Base-by-base conservation (phyloP, 2,329 filamentous ascomycete species). In the Chlorencoelia australis region DNA sequence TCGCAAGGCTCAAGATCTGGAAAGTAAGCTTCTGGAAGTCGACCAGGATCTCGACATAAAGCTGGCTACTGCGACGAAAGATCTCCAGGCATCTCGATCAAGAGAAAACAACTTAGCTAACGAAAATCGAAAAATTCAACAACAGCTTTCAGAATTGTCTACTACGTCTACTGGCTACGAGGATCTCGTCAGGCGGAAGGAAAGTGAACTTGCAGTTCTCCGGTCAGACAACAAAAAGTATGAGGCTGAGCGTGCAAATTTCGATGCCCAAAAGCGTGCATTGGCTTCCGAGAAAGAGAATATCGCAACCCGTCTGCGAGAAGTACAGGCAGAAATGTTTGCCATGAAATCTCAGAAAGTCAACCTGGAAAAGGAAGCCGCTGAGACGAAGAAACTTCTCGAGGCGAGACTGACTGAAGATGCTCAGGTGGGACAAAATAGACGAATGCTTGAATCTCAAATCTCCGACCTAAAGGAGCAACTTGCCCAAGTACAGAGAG, bases 101-200 rank as follows among this genome's bases (percentile, higher is more conserved):
- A 79, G 85, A 46, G 78, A 94, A 50, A 77, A 80, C 35, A 79
- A 86, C 14, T 70, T 95, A 1, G 59, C 77, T 2, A 76, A 80
- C 4, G 89, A 98, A 54, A 93, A 94, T 48, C 73, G 77, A 9
- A 77, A 82, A 29, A 75, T 94, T 30, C 81, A 93, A 36, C 75
- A 87, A 50, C 87, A 95, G 52, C 77, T 98, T 35, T 73, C 82
- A 0, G 79, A 94, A 47, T 67, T 98, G 13, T 91, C 91, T 0
- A 79, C 85, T 32, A 95, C 89, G 0, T 94, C 89, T 1, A 93
- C 87, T 0, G 86, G 88, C 54, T 96, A 94, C 47, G 91, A 98
- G 59, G 89, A 96, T 51, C 73, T 96, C 28, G 82, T 98, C 16
- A 75, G 87, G 16, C 80, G 83, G 41, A 98, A 96, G 58, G 91